A percentile compares a stretch with the other conserved stretches of the same genome.
These are phyloP conservation scores for Fusarium sp. DNA, from an alignment of 2,329 filamentous ascomycete genomes.

Conservation along the genomic window DNA sequence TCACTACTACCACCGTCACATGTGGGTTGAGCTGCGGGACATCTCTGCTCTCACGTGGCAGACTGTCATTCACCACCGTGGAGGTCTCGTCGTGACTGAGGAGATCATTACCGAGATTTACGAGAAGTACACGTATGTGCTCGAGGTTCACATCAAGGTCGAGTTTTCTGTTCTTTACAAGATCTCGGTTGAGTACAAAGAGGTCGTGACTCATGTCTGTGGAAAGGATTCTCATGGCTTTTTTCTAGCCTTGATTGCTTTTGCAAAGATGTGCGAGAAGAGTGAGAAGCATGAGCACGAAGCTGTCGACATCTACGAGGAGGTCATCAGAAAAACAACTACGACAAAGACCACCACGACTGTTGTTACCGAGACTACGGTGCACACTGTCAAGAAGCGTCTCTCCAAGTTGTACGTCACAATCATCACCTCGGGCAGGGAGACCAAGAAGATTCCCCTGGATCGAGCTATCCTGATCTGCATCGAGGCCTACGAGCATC, in stretches of 20 bases:
- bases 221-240: slow-evolving; percentile 45
- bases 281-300: slow-evolving; percentile 57
- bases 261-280: slow-evolving; percentile 60
- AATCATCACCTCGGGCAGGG: slow-evolving; percentile 54
- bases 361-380: slow-evolving; percentile 38
- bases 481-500: slow-evolving; percentile 56
- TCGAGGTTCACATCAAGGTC: slow-evolving; percentile 57
- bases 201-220: slow-evolving; percentile 55
- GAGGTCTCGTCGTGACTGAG: slow-evolving; percentile 52
- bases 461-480: slow-evolving; percentile 51
- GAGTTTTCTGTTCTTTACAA: slow-evolving; percentile 57
- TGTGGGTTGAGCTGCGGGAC: slow-evolving; percentile 59
- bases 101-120: slow-evolving; percentile 56
- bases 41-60: slow-evolving; percentile 62
- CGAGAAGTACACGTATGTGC: slow-evolving; percentile 59
- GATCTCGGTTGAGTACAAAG: slow-evolving; percentile 61
- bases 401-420: slow-evolving; percentile 59
- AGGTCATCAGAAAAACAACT: slow-evolving; percentile 54
- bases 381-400: slow-evolving; percentile 59
- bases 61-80: slow-evolving; percentile 50
- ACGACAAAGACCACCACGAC: slow-evolving; percentile 51
- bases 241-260: slow-evolving; percentile 49
- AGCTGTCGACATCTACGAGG: slow-evolving; percentile 58
- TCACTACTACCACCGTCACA: slow-evolving; percentile 57
- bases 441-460: slow-evolving; percentile 49